Evolutionary conservation across 495 filamentous ascomycete species (phyloP).

Genomic region (Lepraria neglecta): DNA sequence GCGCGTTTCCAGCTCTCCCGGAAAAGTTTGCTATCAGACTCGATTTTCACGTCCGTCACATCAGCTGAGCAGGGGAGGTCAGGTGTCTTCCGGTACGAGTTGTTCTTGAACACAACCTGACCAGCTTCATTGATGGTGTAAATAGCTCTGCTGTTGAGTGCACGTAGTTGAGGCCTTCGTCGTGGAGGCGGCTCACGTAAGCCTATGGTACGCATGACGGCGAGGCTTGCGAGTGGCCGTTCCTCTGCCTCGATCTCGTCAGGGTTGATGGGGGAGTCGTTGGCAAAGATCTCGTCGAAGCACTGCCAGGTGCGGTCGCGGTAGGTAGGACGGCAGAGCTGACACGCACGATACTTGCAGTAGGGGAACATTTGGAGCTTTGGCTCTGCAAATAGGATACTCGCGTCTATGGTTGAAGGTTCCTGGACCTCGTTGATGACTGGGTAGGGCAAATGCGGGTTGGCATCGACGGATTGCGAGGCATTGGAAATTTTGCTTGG

Average conservation of each 20-base stretch:
- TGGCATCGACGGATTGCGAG: constrained; percentile 19
- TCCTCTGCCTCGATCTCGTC: constrained; percentile 23
- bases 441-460: constrained; percentile 15
- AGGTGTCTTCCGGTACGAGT: constrained; percentile 4
- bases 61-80: constrained; percentile 2
- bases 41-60: constrained; percentile 13
- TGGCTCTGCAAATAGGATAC: constrained; percentile 11
- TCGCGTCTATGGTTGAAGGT: background rate
- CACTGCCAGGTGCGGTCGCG: constrained; percentile 43
- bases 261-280: constrained; percentile 14
- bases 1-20: constrained; percentile 24
- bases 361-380: constrained; percentile 40
- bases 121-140: constrained; percentile 11
- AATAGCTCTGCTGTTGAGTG: constrained; percentile 15
- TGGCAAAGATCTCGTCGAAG: constrained; percentile 42
- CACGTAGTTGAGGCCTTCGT: constrained; percentile 13
- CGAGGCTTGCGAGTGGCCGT: constrained; percentile 23
- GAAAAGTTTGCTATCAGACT: constrained; percentile 24
- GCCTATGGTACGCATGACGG: constrained; percentile 10
- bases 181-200: background rate
- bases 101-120: constrained; percentile 4
- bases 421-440: constrained; percentile 21
- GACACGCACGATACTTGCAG: constrained; percentile 50
- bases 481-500: background rate
- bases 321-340: constrained; percentile 41